A percentile compares a stretch with the other conserved stretches of the same genome.
These are phyloP conservation scores for Leccinum pellstonianum DNA, from an alignment of 768 basidiomycete genomes.

Conservation along the genomic window DNA sequence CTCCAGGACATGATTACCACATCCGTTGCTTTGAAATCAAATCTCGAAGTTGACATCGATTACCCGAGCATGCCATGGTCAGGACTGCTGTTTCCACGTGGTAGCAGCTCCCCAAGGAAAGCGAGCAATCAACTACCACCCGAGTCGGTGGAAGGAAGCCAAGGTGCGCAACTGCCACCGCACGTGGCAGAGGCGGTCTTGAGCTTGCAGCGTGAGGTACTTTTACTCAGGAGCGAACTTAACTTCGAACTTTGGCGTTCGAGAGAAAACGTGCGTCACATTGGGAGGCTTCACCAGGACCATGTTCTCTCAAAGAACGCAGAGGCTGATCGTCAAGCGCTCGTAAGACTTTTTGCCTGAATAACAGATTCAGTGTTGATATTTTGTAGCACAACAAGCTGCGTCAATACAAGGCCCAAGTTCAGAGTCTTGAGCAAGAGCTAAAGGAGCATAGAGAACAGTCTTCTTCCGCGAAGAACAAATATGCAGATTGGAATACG, in stretches of 20 bases:
- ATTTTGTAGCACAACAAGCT: constrained; percentile 71
- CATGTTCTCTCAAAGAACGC: constrained; percentile 69
- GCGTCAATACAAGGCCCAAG: constrained; percentile 70
- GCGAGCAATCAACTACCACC: constrained; percentile 14
- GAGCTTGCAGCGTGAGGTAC: constrained; percentile 69
- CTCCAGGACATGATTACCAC: constrained; percentile 75
- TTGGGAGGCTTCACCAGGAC: constrained; percentile 76
- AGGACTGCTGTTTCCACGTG: constrained; percentile 39
- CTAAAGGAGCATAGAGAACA: constrained; percentile 73
- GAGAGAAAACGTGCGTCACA: constrained; percentile 77
- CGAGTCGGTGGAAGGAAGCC: constrained; percentile 15
- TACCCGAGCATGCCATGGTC: constrained; percentile 55
- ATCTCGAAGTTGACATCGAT: constrained; percentile 59
- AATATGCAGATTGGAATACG: constrained; percentile 81
- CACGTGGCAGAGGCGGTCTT: constrained; percentile 67
- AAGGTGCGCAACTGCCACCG: constrained; percentile 35
- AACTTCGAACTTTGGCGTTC: constrained; percentile 86
- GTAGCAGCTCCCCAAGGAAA: constrained; percentile 30
- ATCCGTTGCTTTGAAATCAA: constrained; percentile 71
- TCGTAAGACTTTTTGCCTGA: constrained; percentile 50
- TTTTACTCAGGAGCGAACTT: constrained; percentile 75
- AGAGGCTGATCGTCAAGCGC: constrained; percentile 77
- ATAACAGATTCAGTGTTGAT: constrained; percentile 8
- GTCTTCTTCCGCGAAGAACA: constrained; percentile 68
- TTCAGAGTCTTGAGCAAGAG: constrained; percentile 63